Percentiles rank a stretch among this genome's conserved stretches.
Evolutionary conservation across 345 rosid genomes (phyloP).

Genomic region (Aquilaria sinensis): DNA sequence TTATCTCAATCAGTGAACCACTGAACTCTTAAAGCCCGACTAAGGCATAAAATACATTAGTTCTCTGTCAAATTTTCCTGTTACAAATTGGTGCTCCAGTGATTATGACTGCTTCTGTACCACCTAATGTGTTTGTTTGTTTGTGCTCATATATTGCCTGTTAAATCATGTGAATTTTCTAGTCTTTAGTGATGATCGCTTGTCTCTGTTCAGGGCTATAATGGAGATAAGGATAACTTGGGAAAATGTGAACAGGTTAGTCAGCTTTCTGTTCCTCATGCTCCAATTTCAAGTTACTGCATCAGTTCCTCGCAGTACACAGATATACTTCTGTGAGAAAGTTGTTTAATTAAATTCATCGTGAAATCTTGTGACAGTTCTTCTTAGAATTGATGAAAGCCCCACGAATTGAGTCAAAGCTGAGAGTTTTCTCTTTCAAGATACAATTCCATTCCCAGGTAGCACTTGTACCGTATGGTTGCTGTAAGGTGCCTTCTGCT

Average conservation of each 20-base stretch:
- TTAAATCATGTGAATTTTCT: neutral
- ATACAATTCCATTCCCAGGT: conserved; percentile 70
- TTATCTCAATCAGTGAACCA: no score
- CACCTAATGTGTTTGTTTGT: conserved; percentile 12
- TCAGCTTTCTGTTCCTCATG: conserved; percentile 4
- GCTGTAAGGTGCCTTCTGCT: conserved; percentile 15
- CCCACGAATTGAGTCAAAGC: conserved; percentile 76
- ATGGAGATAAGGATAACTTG: conserved; percentile 55
- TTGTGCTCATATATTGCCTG: neutral
- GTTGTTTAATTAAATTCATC: no score
- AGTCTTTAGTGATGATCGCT: neutral
- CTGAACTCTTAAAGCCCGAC: no score
- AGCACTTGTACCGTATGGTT: conserved; percentile 9
- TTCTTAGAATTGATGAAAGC: conserved; percentile 78
- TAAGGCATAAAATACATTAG: no score
- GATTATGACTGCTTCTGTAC: conserved; percentile 13
- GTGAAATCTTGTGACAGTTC: conserved; percentile 37
- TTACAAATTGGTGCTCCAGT: conserved; percentile 4
- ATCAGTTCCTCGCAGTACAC: no score
- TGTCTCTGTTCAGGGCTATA: conserved; percentile 39
- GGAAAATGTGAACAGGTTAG: conserved; percentile 83
- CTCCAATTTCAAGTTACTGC: no score
- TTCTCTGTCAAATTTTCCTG: neutral
- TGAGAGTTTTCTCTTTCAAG: conserved; percentile 76
- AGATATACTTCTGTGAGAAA: no score